A percentile compares a stretch with the other conserved stretches of the same genome.
phyloP scores from a whole-genome alignment of 116 monocot species.

The Phalaenopsis hybrid region DNA sequence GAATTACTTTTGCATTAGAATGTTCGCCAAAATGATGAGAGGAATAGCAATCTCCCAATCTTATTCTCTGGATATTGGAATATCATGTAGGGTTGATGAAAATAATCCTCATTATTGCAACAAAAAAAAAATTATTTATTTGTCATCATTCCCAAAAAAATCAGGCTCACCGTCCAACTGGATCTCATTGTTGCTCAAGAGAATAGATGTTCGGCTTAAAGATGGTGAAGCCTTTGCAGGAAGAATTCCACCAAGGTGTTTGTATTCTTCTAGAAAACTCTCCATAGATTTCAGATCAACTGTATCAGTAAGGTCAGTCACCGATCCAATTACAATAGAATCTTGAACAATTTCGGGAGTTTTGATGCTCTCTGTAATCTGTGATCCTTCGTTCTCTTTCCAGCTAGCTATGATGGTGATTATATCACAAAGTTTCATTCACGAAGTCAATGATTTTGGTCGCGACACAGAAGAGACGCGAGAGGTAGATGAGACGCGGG shows the following conservation, averaged over 20 bases:
- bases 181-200: constrained; percentile 29
- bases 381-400: too few species aligned
- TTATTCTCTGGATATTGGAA: constrained; percentile 26
- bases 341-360: neutral
- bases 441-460: too few species aligned
- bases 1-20: constrained; percentile 21
- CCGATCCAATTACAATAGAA: constrained; percentile 23
- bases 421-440: too few species aligned
- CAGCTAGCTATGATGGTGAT: too few species aligned
- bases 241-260: constrained; percentile 13
- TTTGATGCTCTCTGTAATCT: too few species aligned
- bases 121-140: neutral
- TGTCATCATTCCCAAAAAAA: constrained; percentile 37
- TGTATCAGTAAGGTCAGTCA: constrained; percentile 31
- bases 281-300: constrained; percentile 17
- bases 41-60: constrained; percentile 27
- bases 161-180: constrained; percentile 46
- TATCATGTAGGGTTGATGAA: constrained; percentile 25
- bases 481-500: too few species aligned
- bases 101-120: neutral
- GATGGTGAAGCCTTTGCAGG: constrained; percentile 9
- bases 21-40: constrained; percentile 25
- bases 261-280: constrained; percentile 29
- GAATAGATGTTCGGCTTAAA: constrained; percentile 20
- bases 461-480: too few species aligned